Percentiles rank a stretch among this genome's conserved stretches.
These are phyloP conservation scores for Boletus vermiculosoides DNA, from an alignment of 768 basidiomycete species.

Conservation along the genomic window DNA sequence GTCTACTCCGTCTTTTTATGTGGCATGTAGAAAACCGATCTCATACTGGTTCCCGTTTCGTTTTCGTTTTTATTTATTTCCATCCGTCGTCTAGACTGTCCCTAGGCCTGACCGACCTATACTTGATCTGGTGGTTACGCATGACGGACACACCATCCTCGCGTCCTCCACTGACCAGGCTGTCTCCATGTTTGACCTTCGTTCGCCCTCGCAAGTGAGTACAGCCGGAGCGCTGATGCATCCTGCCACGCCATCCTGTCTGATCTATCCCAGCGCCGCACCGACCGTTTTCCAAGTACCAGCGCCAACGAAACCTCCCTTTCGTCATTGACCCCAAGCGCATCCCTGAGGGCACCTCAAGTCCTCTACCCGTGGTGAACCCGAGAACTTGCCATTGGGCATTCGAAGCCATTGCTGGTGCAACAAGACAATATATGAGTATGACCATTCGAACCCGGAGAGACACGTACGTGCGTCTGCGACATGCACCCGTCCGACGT, in stretches of 20 bases:
- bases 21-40: not conserved
- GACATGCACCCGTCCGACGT: too few relatives aligned
- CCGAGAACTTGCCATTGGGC: too few relatives aligned
- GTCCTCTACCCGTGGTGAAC: too few relatives aligned
- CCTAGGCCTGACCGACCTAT: conserved; percentile 80
- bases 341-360: conserved; percentile 28
- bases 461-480: too few relatives aligned
- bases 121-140: conserved; percentile 54
- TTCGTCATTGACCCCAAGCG: not conserved
- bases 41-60: too few relatives aligned
- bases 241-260: not conserved
- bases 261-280: not conserved
- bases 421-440: too few relatives aligned
- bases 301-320: not conserved
- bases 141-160: not conserved
- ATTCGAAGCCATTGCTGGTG: too few relatives aligned
- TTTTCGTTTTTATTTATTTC: too few relatives aligned
- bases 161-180: not conserved
- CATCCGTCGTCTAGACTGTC: conserved; percentile 44
- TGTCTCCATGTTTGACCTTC: not conserved
- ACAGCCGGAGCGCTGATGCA: too few relatives aligned
- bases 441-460: too few relatives aligned
- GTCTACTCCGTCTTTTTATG: not conserved
- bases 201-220: not conserved
- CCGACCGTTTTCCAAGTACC: not conserved